Conservation (phyloP, 2,329 filamentous ascomycete species). For the Reticulascus tulasneorum region DNA sequence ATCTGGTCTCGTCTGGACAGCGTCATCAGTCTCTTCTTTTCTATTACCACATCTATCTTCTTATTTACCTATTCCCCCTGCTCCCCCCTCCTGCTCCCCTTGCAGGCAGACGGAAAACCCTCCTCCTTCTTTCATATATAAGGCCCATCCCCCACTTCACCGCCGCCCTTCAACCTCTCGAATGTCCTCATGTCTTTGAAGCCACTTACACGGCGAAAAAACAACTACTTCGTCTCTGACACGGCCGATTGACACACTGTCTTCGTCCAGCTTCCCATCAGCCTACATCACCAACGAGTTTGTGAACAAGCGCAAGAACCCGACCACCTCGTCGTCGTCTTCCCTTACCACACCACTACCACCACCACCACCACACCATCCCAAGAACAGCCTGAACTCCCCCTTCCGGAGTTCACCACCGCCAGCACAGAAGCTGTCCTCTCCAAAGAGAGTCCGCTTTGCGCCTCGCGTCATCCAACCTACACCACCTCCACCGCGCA, state of each 20-base stretch:
- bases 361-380: too few relatives aligned
- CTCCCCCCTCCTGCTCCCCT: background rate
- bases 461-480: conserved; percentile 8
- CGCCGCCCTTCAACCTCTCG: background rate
- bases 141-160: too few relatives aligned
- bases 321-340: too few relatives aligned
- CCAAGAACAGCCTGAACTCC: too few relatives aligned
- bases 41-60: background rate
- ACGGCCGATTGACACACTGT: background rate
- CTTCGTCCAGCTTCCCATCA: background rate
- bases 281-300: conserved; percentile 1
- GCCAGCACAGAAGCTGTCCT: too few relatives aligned
- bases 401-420: too few relatives aligned
- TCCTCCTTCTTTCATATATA: background rate
- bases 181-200: conserved; percentile 2
- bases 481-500: conserved; percentile 5
- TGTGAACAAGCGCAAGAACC: background rate
- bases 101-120: too few relatives aligned
- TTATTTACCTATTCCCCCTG: background rate
- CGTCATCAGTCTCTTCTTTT: background rate
- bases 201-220: background rate
- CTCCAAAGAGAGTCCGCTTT: conserved; percentile 8
- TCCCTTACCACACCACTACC: too few relatives aligned
- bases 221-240: conserved; percentile 1
- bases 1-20: background rate